Evolutionary conservation across 2,329 filamentous ascomycete species (phyloP), one percentile per base, ranked within the genome.

Genomic region (Harringtonia aguacate): DNA sequence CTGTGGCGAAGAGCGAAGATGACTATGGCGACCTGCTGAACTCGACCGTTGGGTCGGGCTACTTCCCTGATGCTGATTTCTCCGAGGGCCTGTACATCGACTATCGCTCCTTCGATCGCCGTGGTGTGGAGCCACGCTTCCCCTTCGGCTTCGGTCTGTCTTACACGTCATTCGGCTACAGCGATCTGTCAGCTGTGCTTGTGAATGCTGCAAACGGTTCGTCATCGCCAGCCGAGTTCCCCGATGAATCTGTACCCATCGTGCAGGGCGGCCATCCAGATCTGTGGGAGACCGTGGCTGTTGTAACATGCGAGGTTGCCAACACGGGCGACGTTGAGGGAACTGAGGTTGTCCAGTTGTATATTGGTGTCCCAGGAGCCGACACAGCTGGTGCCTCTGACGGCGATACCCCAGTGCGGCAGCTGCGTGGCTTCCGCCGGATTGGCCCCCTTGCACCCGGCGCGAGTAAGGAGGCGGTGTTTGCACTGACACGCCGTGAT

Each of bases 201-300:
- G 66, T 68, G 61, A 61, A 53, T 41, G 5, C 21, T 15, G n/a
- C n/a, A 43, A 0, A 55, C 30, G n/a, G n/a, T n/a, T n/a, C n/a
- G n/a, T n/a, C n/a, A n/a, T n/a, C n/a, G n/a, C n/a, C 15, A 4
- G 52, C 53, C 8, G 75, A 73, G 48, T 63, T 60, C 18, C 62
- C 65, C 4, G 71, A 73, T 39, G 21, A 37, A 2, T 55, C 56
- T 0, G 68, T 70, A 3, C 65, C 67, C 8, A 64, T 71, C 28
- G 58, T 62, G 0, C 56, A 69, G 51, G 77, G 75, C 4, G 75
- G 72, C 1, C 71, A 74, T 38, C 65, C 74, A 0, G 66, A 72
- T 1, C 69, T 89, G 0, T 90, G 79, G 69, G 72, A 84, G 29
- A 59, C 68, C 0, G 67, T 80, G 0, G 81, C 73, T 29, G 68